Percentiles rank a stretch among this genome's conserved stretches.
These are phyloP conservation scores for Rhododendron henanense DNA, from an alignment of 148 eudicot genomes.

Conservation along the genomic window DNA sequence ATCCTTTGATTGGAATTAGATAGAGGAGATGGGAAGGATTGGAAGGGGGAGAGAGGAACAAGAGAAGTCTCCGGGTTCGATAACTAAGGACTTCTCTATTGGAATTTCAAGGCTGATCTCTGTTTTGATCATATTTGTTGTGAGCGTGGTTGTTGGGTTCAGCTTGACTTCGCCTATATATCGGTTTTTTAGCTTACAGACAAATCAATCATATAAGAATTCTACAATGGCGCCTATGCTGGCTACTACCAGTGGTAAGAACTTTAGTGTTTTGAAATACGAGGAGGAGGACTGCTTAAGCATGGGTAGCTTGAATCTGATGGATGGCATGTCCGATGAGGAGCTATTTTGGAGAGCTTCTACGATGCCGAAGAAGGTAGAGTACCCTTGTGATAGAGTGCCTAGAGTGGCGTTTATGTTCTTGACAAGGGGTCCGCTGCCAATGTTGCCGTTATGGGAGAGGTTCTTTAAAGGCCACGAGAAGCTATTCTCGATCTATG, in stretches of 20 bases:
- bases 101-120: slow-evolving; percentile 40
- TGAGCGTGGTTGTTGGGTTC: slow-evolving; percentile 65
- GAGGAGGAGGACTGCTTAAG: slow-evolving; percentile 25
- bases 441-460: slow-evolving; percentile 75
- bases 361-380: slow-evolving; percentile 53
- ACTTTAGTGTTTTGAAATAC: slow-evolving; percentile 11
- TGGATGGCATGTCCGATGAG: slow-evolving; percentile 52
- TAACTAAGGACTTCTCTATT: slow-evolving; percentile 42
- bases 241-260: neutral
- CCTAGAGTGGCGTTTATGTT: slow-evolving; percentile 83
- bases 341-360: slow-evolving; percentile 84
- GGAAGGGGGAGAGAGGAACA: slow-evolving; percentile 34
- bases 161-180: slow-evolving; percentile 56
- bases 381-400: slow-evolving; percentile 54
- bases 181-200: slow-evolving; percentile 29
- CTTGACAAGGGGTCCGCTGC: slow-evolving; percentile 70
- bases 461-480: slow-evolving; percentile 66
- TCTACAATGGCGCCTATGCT: slow-evolving; percentile 10
- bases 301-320: slow-evolving; percentile 35
- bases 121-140: slow-evolving; percentile 47
- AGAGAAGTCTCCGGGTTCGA: slow-evolving; percentile 13
- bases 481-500: slow-evolving; percentile 55
- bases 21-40: slow-evolving; percentile 13
- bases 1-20: neutral
- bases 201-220: slow-evolving; percentile 21